Conservation (phyloP, 768 basidiomycete genomes). For the Tephrocybe sp. region DNA sequence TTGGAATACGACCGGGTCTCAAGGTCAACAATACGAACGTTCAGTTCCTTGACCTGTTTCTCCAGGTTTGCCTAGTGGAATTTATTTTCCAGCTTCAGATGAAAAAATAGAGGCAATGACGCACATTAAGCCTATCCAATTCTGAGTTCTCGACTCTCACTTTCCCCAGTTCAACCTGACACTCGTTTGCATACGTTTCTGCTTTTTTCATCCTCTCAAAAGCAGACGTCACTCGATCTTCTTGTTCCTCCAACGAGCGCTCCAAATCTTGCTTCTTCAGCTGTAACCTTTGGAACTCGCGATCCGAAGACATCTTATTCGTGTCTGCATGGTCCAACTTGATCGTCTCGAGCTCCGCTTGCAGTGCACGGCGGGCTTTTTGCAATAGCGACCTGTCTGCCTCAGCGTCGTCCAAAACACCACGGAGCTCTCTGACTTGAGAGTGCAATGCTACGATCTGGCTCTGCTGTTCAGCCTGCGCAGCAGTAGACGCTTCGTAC, state of each 20-base stretch:
- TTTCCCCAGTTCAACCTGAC: constrained; percentile 72
- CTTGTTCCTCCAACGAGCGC: constrained; percentile 73
- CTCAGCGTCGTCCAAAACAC: constrained; percentile 82
- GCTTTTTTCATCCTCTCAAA: constrained; percentile 81
- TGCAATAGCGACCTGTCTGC: constrained; percentile 76
- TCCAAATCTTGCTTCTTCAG: constrained; percentile 83
- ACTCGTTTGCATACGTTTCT: constrained; percentile 71
- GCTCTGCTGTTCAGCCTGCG: constrained; percentile 77
- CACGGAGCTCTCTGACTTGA: constrained; percentile 80
- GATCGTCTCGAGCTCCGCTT: constrained; percentile 78
- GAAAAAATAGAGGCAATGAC: constrained; percentile 10
- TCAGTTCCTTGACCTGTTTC: constrained; percentile 83
- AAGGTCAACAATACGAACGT: constrained; percentile 77
- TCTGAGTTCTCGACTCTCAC: constrained; percentile 80
- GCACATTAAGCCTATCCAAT: constrained; percentile 74
- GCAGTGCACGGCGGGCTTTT: constrained; percentile 77
- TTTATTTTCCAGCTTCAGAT: constrained; percentile 5
- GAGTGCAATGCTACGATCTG: constrained; percentile 84
- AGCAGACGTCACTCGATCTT: constrained; percentile 68
- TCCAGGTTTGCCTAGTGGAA: constrained; percentile 67
- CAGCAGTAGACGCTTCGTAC: constrained; percentile 67
- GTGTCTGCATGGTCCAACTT: constrained; percentile 73
- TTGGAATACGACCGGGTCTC: constrained; percentile 74
- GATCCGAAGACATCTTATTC: constrained; percentile 65
- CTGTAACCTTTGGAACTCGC: constrained; percentile 71